Percentiles rank a stretch among this genome's conserved stretches.
phyloP scores from a whole-genome alignment of 371 early-diverging fungal genomes.

The Mortierella sp. region DNA sequence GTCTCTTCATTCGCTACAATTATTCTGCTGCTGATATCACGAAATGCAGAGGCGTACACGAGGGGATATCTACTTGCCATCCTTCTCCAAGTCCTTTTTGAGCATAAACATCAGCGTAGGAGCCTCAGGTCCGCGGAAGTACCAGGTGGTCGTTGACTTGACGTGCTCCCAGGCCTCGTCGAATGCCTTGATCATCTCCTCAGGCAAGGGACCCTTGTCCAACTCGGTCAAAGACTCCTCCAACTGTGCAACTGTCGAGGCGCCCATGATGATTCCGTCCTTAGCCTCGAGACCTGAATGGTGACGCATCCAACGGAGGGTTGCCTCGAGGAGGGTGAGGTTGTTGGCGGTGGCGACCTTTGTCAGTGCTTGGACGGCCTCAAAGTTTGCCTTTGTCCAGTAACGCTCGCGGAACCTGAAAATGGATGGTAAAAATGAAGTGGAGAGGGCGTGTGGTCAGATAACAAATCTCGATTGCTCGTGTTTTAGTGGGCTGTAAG shows the following conservation, averaged over 20 bases:
- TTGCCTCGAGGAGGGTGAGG: slow-evolving; percentile 61
- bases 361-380: slow-evolving; percentile 60
- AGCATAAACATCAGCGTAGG: background rate
- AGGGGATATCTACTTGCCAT: too few relatives aligned
- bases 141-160: slow-evolving; percentile 27
- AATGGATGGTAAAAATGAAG: background rate
- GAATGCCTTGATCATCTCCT: slow-evolving; percentile 62
- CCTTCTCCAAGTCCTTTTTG: background rate
- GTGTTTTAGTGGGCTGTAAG: background rate
- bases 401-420: slow-evolving; percentile 63
- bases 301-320: slow-evolving; percentile 71
- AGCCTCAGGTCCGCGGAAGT: slow-evolving; percentile 5
- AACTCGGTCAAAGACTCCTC: slow-evolving; percentile 60
- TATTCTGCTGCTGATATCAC: too few relatives aligned
- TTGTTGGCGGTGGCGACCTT: slow-evolving; percentile 47
- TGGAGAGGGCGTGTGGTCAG: background rate
- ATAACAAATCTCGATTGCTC: background rate
- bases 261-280: slow-evolving; percentile 70
- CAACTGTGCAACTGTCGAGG: slow-evolving; percentile 64
- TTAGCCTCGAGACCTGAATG: slow-evolving; percentile 66
- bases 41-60: too few relatives aligned
- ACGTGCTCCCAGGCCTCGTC: slow-evolving; percentile 65
- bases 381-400: slow-evolving; percentile 67
- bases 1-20: too few relatives aligned
- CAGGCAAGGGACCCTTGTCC: slow-evolving; percentile 66